Base-by-base conservation (phyloP, 306 rosid species). In the Oemleria cerasiformis region DNA sequence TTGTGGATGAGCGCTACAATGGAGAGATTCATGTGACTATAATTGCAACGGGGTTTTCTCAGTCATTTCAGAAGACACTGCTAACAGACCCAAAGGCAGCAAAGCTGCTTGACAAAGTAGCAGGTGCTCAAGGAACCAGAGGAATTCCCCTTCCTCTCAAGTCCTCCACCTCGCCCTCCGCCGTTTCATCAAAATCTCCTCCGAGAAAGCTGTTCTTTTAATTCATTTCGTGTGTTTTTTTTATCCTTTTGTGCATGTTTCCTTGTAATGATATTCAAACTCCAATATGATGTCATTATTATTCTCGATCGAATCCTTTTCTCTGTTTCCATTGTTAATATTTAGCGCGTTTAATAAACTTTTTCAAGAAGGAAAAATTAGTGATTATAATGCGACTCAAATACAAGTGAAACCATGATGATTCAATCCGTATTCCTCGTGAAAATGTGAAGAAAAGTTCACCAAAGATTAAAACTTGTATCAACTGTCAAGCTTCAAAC, bases 21-120 rank as follows among this genome's bases (percentile, higher is more conserved):
- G 98, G 98, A 41, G 98, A 93, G 84, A 84, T 93, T 72, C 98
- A 87, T 25, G 98, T 93, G 73, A 93, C 98, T 38, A 86, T 93
- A 61, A 88, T 93, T 48, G 98, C 98, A 14, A 93, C 98, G 0
- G 98, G 98, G 41, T 93, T 93, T 78, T 90, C 98, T 5, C 92
- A 93, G 75, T 90, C 98, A 30, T 93, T 90, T 75, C 98, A 93
- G 79, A 88, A 88, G 90, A 88, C 80, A 25, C 78, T 93, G 4
- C 84, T 93, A 38, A 82, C 97, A 67, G 98, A 93, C 76, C 98
- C 98, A 55, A 88, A 84, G 85, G 96, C 93, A 40, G 88, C 90
- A 58, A 88, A 84, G 75, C 84, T 84, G 71, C 49, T 77, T 41
- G 91, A 92, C 67, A 87, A 88, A 78, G 82, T 78, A 5, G 82